phyloP scores from a whole-genome alignment of 2,329 filamentous ascomycete genomes.

The Chaetomium sp. region DNA sequence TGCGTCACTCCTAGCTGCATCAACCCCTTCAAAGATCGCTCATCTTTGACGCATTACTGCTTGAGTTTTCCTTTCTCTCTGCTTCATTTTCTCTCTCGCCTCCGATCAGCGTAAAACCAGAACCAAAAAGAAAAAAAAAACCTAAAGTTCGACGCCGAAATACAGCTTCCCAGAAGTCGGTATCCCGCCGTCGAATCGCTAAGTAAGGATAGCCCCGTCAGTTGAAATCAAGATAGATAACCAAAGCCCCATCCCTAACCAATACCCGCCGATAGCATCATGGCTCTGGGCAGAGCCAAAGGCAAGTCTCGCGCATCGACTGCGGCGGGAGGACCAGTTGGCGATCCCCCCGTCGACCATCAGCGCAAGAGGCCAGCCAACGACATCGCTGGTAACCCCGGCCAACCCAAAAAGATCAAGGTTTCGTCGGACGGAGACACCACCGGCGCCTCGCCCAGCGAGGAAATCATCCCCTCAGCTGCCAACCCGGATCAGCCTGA shows the following conservation, averaged over 20 bases:
- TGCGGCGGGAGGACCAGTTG: background rate
- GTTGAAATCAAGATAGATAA: background rate
- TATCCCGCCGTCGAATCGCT: background rate
- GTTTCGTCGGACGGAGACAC: background rate
- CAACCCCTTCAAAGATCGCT: background rate
- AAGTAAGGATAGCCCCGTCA: background rate
- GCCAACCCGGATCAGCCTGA: background rate
- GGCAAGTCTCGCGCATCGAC: background rate
- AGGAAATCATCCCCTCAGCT: background rate
- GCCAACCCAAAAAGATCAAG: constrained; percentile 1
- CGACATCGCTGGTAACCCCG: background rate
- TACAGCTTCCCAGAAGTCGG: too few species aligned
- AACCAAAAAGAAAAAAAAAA: too few species aligned
- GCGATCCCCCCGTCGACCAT: background rate
- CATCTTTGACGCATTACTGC: too few species aligned
- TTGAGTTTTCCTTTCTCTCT: background rate
- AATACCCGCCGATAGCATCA: background rate
- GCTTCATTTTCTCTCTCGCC: background rate
- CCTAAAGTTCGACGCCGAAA: too few species aligned
- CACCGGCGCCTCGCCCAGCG: background rate
- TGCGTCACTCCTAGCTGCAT: background rate
- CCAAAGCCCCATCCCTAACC: background rate
- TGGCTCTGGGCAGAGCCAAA: too few species aligned
- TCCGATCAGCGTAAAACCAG: too few species aligned
- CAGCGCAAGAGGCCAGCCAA: background rate